phyloP scores from a whole-genome alignment of 1,284 basidiomycete species.

The Retiboletus flavoniger region DNA sequence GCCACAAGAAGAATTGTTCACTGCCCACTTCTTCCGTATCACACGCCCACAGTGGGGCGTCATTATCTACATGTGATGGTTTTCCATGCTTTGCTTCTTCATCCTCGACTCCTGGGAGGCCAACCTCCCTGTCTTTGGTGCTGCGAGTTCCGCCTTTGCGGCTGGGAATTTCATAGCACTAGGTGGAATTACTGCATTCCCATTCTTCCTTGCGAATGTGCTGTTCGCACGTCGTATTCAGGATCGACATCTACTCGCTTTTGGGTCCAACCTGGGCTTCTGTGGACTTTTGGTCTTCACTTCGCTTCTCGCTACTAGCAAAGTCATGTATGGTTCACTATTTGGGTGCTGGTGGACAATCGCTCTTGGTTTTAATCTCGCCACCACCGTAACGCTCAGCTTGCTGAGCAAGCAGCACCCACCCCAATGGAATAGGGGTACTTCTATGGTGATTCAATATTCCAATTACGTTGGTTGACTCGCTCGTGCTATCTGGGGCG shows the following conservation, averaged over 20 bases:
- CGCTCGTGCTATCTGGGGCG: conserved; percentile 66
- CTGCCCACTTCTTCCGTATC: conserved; percentile 20
- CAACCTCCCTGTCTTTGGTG: conserved; percentile 67
- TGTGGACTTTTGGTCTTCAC: conserved; percentile 54
- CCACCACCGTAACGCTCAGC: conserved; percentile 64
- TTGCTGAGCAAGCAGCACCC: conserved; percentile 68
- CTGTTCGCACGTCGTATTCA: conserved; percentile 56
- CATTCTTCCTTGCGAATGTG: conserved; percentile 65
- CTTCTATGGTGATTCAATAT: conserved; percentile 62
- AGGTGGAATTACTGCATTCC: conserved; percentile 60
- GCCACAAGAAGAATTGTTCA: conserved; percentile 13
- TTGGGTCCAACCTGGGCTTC: conserved; percentile 52
- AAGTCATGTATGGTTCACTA: conserved; percentile 49
- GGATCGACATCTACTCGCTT: conserved; percentile 58
- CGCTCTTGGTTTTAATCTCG: conserved; percentile 68
- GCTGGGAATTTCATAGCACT: conserved; percentile 73
- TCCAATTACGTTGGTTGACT: conserved; percentile 65
- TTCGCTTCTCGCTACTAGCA: conserved; percentile 41
- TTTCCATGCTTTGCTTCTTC: conserved; percentile 72
- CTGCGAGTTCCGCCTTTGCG: conserved; percentile 50
- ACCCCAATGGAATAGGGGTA: conserved; percentile 54
- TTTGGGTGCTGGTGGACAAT: conserved; percentile 66
- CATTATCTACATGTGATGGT: conserved; percentile 68
- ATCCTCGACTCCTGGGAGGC: conserved; percentile 71
- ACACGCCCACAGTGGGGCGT: conserved; percentile 47